These are phyloP conservation scores for Komagataea norvegica DNA, from an alignment of 1,139 yeast species.

Conservation along the genomic window DNA sequence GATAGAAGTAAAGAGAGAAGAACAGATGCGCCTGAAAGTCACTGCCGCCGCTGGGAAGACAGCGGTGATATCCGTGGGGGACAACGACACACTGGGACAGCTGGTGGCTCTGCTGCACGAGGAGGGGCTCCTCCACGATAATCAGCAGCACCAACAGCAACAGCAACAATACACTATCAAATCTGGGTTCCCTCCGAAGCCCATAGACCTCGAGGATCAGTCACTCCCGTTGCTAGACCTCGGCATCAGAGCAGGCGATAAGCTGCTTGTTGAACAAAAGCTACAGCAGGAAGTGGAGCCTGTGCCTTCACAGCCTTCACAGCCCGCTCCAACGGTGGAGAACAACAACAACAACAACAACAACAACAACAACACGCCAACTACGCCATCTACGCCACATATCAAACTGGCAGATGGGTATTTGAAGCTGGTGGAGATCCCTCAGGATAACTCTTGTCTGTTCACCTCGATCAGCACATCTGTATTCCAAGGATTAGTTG, in stretches of 20 bases:
- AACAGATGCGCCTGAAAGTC: slow-evolving; percentile 29
- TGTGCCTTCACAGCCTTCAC: too few relatives aligned
- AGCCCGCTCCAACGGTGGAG: too few relatives aligned
- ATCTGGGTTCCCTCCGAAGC: slow-evolving; percentile 59
- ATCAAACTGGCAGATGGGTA: slow-evolving; percentile 11
- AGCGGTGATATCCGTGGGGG: slow-evolving; percentile 25
- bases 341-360: not conserved
- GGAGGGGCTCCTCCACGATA: slow-evolving; percentile 4
- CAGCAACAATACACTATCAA: slow-evolving; percentile 30
- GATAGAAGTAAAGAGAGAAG: not conserved
- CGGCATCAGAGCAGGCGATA: slow-evolving; percentile 57
- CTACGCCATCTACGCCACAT: slow-evolving; percentile 10
- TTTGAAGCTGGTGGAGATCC: slow-evolving; percentile 49
- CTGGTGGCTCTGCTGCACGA: slow-evolving; percentile 18
- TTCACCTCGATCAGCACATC: slow-evolving; percentile 66
- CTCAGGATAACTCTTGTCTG: slow-evolving; percentile 78
- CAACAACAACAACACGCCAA: slow-evolving; percentile 15
- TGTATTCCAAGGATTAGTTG: slow-evolving; percentile 36
- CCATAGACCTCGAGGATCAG: slow-evolving; percentile 31
- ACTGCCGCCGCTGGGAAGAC: slow-evolving; percentile 16
- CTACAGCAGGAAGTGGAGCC: slow-evolving; percentile 8
- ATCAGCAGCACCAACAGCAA: not conserved
- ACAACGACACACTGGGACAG: slow-evolving; percentile 22
- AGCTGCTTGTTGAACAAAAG: slow-evolving; percentile 33
- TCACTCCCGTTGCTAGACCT: slow-evolving; percentile 31